Conservation (phyloP, 1,139 yeast species). For the Kodamaea alishanica region DNA sequence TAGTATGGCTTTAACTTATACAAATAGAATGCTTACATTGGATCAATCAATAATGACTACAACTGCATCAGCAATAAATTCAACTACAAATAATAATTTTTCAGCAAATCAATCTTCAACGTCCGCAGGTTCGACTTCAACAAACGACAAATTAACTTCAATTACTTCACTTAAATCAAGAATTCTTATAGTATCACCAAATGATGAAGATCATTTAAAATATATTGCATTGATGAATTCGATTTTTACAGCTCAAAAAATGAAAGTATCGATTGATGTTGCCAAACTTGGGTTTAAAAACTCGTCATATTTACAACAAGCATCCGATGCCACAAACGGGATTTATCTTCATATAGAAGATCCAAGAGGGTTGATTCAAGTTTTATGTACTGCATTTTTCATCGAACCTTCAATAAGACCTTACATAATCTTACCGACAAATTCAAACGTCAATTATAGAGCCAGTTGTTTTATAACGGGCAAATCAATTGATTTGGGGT, state of each 20-base stretch:
- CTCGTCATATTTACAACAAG: slow-evolving; percentile 89
- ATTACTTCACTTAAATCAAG: slow-evolving; percentile 57
- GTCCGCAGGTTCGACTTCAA: slow-evolving; percentile 8
- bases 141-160: slow-evolving; percentile 17
- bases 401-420: slow-evolving; percentile 81
- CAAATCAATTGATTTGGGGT: slow-evolving; percentile 85
- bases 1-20: slow-evolving; percentile 72
- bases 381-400: slow-evolving; percentile 59
- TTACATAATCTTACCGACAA: slow-evolving; percentile 75
- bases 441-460: slow-evolving; percentile 83
- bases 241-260: slow-evolving; percentile 92
- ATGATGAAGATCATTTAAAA: slow-evolving; percentile 73
- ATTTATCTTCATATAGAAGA: slow-evolving; percentile 74
- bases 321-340: slow-evolving; percentile 93
- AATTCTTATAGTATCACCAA: slow-evolving; percentile 68
- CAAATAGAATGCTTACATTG: slow-evolving; percentile 59
- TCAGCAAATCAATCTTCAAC: slow-evolving; percentile 10
- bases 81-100: slow-evolving; percentile 28
- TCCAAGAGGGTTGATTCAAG: slow-evolving; percentile 75
- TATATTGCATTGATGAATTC: slow-evolving; percentile 95
- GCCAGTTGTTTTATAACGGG: slow-evolving; percentile 94
- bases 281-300: slow-evolving; percentile 70
- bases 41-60: slow-evolving; percentile 50
- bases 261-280: slow-evolving; percentile 86
- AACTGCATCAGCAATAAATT: slow-evolving; percentile 44